Evolutionary conservation across 371 early-diverging fungal genomes (phyloP).

Genomic region (Apophysomyces elegans): DNA sequence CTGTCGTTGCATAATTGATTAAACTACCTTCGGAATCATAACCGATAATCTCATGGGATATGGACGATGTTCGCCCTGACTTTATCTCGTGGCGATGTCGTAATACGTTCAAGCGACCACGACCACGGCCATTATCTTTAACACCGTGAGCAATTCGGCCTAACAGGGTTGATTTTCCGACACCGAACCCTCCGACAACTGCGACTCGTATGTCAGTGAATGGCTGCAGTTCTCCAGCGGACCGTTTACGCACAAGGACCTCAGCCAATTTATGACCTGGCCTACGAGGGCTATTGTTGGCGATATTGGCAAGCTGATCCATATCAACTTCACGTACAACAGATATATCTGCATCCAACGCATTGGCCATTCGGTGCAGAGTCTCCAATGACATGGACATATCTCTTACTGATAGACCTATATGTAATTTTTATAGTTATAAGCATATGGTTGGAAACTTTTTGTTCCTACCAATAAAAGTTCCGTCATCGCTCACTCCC

Average conservation of each 20-base stretch:
- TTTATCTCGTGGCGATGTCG: slow-evolving; percentile 93
- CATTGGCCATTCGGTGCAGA: slow-evolving; percentile 66
- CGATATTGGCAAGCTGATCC: slow-evolving; percentile 25
- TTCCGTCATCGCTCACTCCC: slow-evolving; percentile 89
- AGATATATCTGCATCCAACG: slow-evolving; percentile 58
- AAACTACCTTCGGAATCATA: slow-evolving; percentile 67
- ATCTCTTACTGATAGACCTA: slow-evolving; percentile 56
- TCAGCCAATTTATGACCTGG: slow-evolving; percentile 61
- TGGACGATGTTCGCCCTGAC: slow-evolving; percentile 87
- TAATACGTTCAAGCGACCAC: slow-evolving; percentile 81
- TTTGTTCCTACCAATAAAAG: slow-evolving; percentile 68
- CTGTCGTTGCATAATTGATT: slow-evolving; percentile 63
- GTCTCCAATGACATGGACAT: slow-evolving; percentile 66
- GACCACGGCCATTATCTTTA: slow-evolving; percentile 88
- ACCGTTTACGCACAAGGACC: slow-evolving; percentile 60
- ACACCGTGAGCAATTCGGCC: slow-evolving; percentile 83
- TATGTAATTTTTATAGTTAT: neutral
- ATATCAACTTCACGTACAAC: slow-evolving; percentile 48
- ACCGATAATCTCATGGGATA: slow-evolving; percentile 87
- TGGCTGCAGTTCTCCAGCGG: slow-evolving; percentile 55
- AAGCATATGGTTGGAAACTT: slow-evolving; percentile 5
- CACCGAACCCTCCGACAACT: slow-evolving; percentile 81
- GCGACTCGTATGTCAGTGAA: slow-evolving; percentile 84
- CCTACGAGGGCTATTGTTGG: neutral
- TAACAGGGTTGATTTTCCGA: slow-evolving; percentile 87